These are phyloP conservation scores for Ogataea naganishii DNA, from an alignment of 805 yeast species.

Conservation along the genomic window DNA sequence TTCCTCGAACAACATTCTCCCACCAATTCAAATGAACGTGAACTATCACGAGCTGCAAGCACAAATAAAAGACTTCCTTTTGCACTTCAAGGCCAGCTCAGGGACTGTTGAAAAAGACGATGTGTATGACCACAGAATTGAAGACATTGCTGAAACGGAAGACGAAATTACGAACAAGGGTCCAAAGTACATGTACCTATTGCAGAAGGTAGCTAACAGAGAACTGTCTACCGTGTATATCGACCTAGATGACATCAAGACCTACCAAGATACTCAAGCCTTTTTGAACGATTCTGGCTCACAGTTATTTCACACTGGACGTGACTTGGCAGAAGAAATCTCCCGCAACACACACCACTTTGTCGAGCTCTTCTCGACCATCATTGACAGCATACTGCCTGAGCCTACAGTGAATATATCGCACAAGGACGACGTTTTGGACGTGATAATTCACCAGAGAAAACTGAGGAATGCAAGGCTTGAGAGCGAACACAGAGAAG, in stretches of 20 bases:
- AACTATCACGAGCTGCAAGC: conserved; percentile 61
- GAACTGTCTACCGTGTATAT: conserved; percentile 58
- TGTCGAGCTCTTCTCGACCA: conserved; percentile 64
- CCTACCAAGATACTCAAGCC: conserved; percentile 45
- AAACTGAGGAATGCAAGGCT: conserved; percentile 70
- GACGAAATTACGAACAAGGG: conserved; percentile 26
- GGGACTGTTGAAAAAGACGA: conserved; percentile 19
- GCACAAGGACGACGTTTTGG: conserved; percentile 84
- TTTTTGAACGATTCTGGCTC: too few species aligned
- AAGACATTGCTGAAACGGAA: conserved; percentile 16
- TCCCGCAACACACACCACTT: conserved; percentile 71
- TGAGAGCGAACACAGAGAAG: conserved; percentile 59
- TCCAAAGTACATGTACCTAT: conserved; percentile 65
- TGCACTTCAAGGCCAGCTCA: conserved; percentile 47
- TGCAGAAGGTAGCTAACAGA: conserved; percentile 82
- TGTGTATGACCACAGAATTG: conserved; percentile 26
- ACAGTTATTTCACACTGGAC: conserved; percentile 6
- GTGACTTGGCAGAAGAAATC: conserved; percentile 46
- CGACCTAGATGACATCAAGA: conserved; percentile 77
- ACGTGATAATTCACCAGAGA: conserved; percentile 87
- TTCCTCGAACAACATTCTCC: conserved; percentile 15
- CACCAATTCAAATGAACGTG: conserved; percentile 20
- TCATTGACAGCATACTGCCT: conserved; percentile 79
- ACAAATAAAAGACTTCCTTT: conserved; percentile 55
- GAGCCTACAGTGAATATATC: conserved; percentile 72